Base-by-base conservation (phyloP, 2,329 filamentous ascomycete species). In the Sclerotinia trifoliorum region DNA sequence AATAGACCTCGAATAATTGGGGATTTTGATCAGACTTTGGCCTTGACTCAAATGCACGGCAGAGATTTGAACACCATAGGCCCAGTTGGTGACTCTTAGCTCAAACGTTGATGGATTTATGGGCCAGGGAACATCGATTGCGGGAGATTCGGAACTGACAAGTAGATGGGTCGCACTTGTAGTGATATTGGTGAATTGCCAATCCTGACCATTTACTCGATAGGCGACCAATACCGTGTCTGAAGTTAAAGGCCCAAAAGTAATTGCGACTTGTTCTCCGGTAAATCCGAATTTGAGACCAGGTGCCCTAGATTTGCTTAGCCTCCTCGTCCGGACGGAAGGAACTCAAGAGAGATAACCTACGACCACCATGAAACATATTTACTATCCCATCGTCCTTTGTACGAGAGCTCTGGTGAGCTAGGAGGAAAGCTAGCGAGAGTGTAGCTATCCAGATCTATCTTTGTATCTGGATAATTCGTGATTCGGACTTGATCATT, bases 341-440 rank as follows among this genome's bases (percentile, higher is more conserved):
- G 29, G 3, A 51, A 39, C 19, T 61, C 10, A 24, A 29, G 15
- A 35, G 65, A 63, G 49, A 61, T 26, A 46, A 73, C 83, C 78
- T 78, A 85, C 83, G 83, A 85, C 85, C 84, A 87, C 83, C 83
- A 88, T 1, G 84, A 88, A 60, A 87, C 81, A 71, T 85, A 80
- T 71, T 85, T 82, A 46, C 82, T 85, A 74, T 88, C 86, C 86
- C 86, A 89, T 68, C 85, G 80, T 6, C 86, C 86, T 73, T 88
- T 87, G 79, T 88, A 89, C 0, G 84, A 84, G 13, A 89, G 79
- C 73, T 88, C 84, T 1, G 80, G 76, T 1, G 83, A 81, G 73
- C 84, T 80, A 5, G 85, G 80, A 5, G 79, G 77, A 71, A 86
- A 88, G 1, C 79, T 84, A 42, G 76, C 80, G 79, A 82, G 84